phyloP scores from a whole-genome alignment of 2,329 filamentous ascomycete species.

The Epichloe bromicola region DNA sequence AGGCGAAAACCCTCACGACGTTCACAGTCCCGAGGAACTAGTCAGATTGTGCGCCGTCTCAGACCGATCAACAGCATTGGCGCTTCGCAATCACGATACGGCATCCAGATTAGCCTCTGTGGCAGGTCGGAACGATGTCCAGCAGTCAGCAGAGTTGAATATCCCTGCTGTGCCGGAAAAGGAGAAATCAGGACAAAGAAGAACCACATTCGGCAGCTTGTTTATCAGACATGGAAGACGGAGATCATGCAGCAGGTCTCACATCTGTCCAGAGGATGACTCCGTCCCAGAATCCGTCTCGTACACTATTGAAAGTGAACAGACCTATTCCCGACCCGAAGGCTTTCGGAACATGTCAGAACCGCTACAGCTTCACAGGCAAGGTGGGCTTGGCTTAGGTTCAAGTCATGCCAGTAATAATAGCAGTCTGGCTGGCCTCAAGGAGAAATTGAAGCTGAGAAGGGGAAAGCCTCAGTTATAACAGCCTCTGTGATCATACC shows the following conservation, averaged over 20 bases:
- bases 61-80: not conserved
- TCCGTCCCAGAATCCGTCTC: not conserved
- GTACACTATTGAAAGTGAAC: not conserved
- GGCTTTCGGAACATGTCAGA: not conserved
- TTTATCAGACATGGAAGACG: not conserved
- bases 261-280: not conserved
- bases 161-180: not conserved
- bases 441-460: not conserved
- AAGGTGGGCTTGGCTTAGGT: not conserved
- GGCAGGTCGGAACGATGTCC: not conserved
- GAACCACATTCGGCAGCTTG: not conserved
- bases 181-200: not conserved
- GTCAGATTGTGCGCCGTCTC: not conserved
- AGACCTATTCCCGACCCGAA: too few species aligned
- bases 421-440: not conserved
- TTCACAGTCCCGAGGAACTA: not conserved
- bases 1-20: not conserved
- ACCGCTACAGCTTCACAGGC: not conserved
- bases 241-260: not conserved
- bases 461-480: not conserved
- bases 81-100: slow-evolving; percentile 2
- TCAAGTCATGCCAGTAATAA: not conserved
- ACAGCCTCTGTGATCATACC: not conserved
- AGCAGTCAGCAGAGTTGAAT: not conserved
- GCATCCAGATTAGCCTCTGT: not conserved